Evolutionary conservation across 2,329 filamentous ascomycete genomes (phyloP).

Genomic region (Sclerotiophoma versabilis): DNA sequence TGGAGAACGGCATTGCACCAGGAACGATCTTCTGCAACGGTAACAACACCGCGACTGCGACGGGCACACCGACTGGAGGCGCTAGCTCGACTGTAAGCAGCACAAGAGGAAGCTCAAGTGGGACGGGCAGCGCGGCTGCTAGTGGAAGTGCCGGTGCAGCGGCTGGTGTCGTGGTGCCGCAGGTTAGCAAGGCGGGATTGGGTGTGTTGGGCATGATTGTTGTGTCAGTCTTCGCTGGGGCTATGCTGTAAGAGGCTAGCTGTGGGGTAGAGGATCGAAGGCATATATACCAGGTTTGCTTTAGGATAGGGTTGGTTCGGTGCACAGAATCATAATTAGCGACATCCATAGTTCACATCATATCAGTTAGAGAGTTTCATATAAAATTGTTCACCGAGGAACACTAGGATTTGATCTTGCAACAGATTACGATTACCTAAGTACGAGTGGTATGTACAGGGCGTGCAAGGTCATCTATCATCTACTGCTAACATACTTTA

Average conservation of each 20-base stretch:
- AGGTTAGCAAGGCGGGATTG: constrained; percentile 39
- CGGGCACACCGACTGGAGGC: constrained; percentile 26
- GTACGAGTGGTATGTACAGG: not conserved
- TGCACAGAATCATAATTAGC: not conserved
- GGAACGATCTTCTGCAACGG: constrained; percentile 35
- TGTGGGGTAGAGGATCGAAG: not conserved
- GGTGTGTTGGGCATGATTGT: constrained; percentile 39
- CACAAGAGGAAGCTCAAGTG: constrained; percentile 8
- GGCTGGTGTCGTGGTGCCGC: constrained; percentile 14
- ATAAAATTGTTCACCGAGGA: not conserved
- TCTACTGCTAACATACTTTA: not conserved
- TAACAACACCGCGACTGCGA: constrained; percentile 37
- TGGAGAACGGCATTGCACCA: constrained; percentile 33
- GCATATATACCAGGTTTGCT: not conserved
- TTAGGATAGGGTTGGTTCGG: not conserved
- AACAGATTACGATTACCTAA: not conserved
- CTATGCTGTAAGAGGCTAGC: constrained; percentile 28
- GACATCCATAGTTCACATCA: not conserved
- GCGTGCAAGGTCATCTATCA: not conserved
- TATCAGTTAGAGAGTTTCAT: not conserved
- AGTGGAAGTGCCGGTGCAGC: constrained; percentile 27
- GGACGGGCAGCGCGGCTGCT: constrained; percentile 9
- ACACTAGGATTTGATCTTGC: not conserved
- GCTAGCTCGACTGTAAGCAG: constrained; percentile 21
- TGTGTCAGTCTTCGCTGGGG: constrained; percentile 36